Percentiles rank a stretch among this genome's conserved stretches.
Conservation (phyloP, 2,329 filamentous ascomycete species). For the Penicillium sp. region DNA sequence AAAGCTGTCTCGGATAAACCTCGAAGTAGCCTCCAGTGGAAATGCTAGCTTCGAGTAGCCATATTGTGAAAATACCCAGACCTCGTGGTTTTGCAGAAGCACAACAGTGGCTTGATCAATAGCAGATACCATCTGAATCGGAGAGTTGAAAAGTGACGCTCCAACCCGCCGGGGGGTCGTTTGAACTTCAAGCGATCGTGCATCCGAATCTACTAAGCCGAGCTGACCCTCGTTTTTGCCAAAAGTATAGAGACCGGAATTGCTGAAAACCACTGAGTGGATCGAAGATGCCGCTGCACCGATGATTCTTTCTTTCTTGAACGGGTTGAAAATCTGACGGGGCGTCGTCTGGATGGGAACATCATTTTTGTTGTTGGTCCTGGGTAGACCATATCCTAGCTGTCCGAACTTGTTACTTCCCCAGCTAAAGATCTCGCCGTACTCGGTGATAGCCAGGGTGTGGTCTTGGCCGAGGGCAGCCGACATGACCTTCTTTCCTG, state of each 20-base stretch:
- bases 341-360: slow-evolving; percentile 80
- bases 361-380: slow-evolving; percentile 66
- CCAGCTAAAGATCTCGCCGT: slow-evolving; percentile 94
- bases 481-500: slow-evolving; percentile 71
- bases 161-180: slow-evolving; percentile 81
- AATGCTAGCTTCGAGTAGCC: slow-evolving; percentile 91
- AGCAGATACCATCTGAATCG: slow-evolving; percentile 77
- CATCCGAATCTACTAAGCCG: slow-evolving; percentile 91
- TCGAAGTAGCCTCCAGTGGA: slow-evolving; percentile 70
- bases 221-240: slow-evolving; percentile 94
- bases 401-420: slow-evolving; percentile 84
- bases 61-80: slow-evolving; percentile 94
- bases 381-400: slow-evolving; percentile 78
- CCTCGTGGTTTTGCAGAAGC: slow-evolving; percentile 80
- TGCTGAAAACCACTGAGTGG: slow-evolving; percentile 87
- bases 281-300: slow-evolving; percentile 86
- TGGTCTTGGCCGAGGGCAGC: slow-evolving; percentile 91
- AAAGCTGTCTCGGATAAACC: slow-evolving; percentile 66
- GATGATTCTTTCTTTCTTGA: slow-evolving; percentile 81
- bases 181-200: slow-evolving; percentile 84
- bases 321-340: slow-evolving; percentile 83
- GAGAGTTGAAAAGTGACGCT: slow-evolving; percentile 72
- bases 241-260: slow-evolving; percentile 82
- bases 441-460: slow-evolving; percentile 78
- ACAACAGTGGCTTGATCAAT: slow-evolving; percentile 89